Base-by-base conservation (phyloP, 495 filamentous ascomycete genomes). In the Letharia lupina region DNA sequence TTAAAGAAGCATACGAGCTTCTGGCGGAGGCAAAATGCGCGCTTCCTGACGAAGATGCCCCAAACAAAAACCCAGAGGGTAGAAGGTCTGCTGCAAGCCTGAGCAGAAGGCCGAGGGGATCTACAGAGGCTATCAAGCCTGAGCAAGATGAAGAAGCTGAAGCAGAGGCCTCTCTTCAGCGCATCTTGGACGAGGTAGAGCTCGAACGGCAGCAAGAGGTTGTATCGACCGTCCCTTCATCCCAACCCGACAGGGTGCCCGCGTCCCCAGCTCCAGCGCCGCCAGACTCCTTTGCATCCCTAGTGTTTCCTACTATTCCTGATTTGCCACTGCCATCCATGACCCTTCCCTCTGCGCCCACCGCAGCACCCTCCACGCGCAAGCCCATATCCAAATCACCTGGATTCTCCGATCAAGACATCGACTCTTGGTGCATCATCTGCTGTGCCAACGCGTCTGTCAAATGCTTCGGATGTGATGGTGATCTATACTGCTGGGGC, bases 371-470 rank as follows among this genome's bases (percentile, higher is more conserved):
- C 16, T 42, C 20, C 76, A 33, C 61, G 23, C 39, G 57, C 20
- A 41, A 56, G 28, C n/a, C 50, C 31, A 47, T 35, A 23, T 2
- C 45, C 12, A 31, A 45, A 50, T 11, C 57, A 8, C 40, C n/a
- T 28, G 66, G 59, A 18, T 63, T 60, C 18, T 54, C 69, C 1
- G 66, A 70, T 16, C 56, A 62, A 41, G 67, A 69, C 40, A 79
- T 86, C 64, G 83, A 83, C 58, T 83, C 76, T 33, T 90, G 87
- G 87, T 91, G 88, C 71, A 78, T 82, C 18, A 88, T 89, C 57
- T 91, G 88, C 69, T 83, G 84, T 41, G 84, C 85, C 45, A 86
- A 90, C 68, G 87, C 85, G 5, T 80, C 80, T 6, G 75, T 90
- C 15, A 72, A 74, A 61, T 91, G 88, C 70, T 61, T 80, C 4